Base-by-base conservation (phyloP, 2,329 filamentous ascomycete species). In the Rhynchosporium secalis region DNA sequence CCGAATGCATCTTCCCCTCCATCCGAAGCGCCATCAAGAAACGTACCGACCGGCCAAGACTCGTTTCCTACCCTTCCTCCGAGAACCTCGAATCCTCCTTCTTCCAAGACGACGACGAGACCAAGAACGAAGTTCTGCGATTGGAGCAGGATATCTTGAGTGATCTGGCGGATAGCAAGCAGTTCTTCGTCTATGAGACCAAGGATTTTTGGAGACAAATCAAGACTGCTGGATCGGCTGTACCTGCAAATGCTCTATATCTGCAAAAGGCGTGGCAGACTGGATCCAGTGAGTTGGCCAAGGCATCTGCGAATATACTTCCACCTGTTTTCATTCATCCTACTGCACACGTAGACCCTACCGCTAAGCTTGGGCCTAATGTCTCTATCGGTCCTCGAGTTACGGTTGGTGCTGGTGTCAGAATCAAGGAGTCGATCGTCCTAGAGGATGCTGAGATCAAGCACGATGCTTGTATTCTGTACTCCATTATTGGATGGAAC, bases 151-250 rank as follows among this genome's bases (percentile, higher is more conserved):
- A 99, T 75, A 96, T 98, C 58, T 84, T 99, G 63, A 90, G 92
- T 57, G 94, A 98, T 73, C 87, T 98, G 73, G 94, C 95, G 65
- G 95, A 98, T 78, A 96, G 86, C 84, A 95, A 96, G 79, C 91
- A 95, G 77, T 99, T 99, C 82, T 98, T 92, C 78, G 95, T 98
- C 38, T 90, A 96, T 76, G 95, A 99, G 81, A 98, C 94, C 69
- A 96, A 96, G 80, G 95, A 98, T 77, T 99, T 99, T 78, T 99
- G 95, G 95, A 92, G 95, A 71, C 95, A 99, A 82, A 98, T 99
- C 85, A 99, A 99, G 85, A 97, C 95, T 1, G 95, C 95, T 64
- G 95, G 95, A 64, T 98, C 94, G 5, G 95, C 95, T 56, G 92
- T 99, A 33, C 95, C 95, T 15, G 95, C 95, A 66, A 98, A 98